A percentile compares a stretch with the other conserved stretches of the same genome.
Conservation (phyloP, 2,329 filamentous ascomycete genomes). For the Leptographium lundbergii region DNA sequence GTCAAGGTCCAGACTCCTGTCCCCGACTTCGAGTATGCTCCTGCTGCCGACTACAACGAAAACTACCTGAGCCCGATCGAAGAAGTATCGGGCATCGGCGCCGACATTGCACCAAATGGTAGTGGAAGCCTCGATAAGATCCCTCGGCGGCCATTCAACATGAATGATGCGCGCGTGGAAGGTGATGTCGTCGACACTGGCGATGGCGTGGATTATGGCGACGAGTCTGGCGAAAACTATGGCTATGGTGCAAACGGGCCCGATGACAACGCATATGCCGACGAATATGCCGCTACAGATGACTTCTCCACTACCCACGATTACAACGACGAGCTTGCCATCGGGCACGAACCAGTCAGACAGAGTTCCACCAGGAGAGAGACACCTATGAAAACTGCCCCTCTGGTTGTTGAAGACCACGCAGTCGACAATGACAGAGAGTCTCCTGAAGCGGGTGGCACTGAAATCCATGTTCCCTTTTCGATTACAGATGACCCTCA, state of each 20-base stretch:
- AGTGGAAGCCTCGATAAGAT: not conserved
- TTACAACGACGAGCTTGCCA: not conserved
- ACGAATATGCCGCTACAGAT: not conserved
- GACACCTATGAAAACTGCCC: no score
- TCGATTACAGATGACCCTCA: not conserved
- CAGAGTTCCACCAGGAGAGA: not conserved
- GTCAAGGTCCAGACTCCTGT: not conserved
- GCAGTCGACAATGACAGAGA: not conserved
- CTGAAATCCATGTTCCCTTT: not conserved
- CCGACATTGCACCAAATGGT: not conserved
- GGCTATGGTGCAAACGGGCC: not conserved
- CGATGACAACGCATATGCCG: not conserved
- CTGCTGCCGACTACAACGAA: not conserved
- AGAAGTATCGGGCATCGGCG: not conserved
- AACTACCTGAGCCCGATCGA: not conserved
- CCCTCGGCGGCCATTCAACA: not conserved
- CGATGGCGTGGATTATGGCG: not conserved
- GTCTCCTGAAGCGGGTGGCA: not conserved
- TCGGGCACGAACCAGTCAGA: not conserved
- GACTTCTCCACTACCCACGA: not conserved
- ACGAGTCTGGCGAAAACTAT: not conserved
- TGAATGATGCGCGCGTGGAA: not conserved
- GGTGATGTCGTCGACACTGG: not conserved
- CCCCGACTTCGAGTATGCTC: not conserved
- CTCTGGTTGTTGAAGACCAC: not conserved